phyloP scores from a whole-genome alignment of 2,329 filamentous ascomycete species.

The Teratosphaeria epicoccoides region DNA sequence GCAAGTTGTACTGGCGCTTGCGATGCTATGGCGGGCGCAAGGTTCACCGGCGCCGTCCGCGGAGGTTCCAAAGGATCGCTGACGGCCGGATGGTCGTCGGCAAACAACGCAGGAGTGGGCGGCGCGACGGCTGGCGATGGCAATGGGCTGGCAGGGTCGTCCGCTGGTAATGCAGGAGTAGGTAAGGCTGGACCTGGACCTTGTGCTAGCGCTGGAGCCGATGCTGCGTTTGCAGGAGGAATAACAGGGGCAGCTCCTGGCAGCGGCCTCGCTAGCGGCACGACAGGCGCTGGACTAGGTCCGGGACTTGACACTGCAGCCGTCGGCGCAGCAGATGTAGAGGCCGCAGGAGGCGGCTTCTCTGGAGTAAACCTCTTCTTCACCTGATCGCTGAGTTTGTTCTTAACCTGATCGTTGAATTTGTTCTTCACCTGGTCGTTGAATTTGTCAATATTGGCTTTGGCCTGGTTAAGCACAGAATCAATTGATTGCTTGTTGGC shows the following conservation, averaged over 20 bases:
- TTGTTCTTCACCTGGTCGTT: neutral
- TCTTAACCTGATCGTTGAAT: too few relatives aligned
- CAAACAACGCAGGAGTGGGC: neutral
- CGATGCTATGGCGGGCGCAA: neutral
- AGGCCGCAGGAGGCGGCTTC: neutral
- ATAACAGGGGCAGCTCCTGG: neutral
- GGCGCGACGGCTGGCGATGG: neutral
- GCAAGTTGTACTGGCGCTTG: neutral
- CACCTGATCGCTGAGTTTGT: neutral
- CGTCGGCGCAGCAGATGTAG: neutral
- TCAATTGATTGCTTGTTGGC: constrained; percentile 6
- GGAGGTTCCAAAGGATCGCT: neutral
- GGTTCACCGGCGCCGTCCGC: neutral
- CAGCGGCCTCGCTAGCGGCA: neutral
- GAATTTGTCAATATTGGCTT: constrained; percentile 1
- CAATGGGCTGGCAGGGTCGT: neutral
- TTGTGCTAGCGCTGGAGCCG: neutral
- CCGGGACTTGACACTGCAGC: neutral
- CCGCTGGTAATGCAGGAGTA: neutral
- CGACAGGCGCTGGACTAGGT: neutral
- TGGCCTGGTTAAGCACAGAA: constrained; percentile 1
- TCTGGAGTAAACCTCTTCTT: neutral
- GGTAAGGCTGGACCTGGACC: neutral
- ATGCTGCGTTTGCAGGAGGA: too few relatives aligned
- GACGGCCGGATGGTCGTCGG: neutral